Base-by-base conservation (phyloP, 768 basidiomycete species). In the Mycena floridula region DNA sequence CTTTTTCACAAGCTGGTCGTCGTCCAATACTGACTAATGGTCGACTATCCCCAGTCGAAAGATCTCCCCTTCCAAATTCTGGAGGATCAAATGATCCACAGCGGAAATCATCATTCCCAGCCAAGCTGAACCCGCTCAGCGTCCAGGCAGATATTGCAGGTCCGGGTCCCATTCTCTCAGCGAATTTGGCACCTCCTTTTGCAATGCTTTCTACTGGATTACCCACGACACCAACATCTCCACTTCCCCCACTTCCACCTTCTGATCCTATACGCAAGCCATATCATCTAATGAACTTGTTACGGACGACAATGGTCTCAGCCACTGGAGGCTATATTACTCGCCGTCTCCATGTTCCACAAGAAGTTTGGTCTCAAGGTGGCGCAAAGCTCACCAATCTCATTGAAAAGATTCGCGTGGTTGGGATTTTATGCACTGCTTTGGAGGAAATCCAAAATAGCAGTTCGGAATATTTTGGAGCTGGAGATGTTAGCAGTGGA, bases 331-430 rank as follows among this genome's bases (percentile, higher is more conserved):
- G 89, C 25, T 94, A 93, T 60, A 70, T 95, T 45, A 92, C 89
- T 13, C 83, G 82, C 37, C 77, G 85, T 37, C 63, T 95, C 52
- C 91, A 92, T 61, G 86, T 95, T 23, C 90, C 92, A 12, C 79
- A 80, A 44, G 88, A 89, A 57, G 85, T 93, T 20, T 95, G 92
- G 92, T 86, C 88, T 37, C 87, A 90, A 59, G 85, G 86, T 23
- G 90, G 91, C 32, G 88, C 85, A 24, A 93, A 92, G 60, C 74
- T 96, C 40, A 68, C 70, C 26, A 91, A 88, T 56, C 57, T 92
- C 25, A 75, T 81, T 40, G 89, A 93, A 54, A 94, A 96, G 65
- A 80, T 92, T 35, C 81, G 87, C 30, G 86, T 89, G 43, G 81
- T 95, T 30, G 82, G 83, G 46, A 79, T 90, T 41, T 67, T 95